Conservation (phyloP, 2,329 filamentous ascomycete species). For the Orbilia blumenaviensis region DNA sequence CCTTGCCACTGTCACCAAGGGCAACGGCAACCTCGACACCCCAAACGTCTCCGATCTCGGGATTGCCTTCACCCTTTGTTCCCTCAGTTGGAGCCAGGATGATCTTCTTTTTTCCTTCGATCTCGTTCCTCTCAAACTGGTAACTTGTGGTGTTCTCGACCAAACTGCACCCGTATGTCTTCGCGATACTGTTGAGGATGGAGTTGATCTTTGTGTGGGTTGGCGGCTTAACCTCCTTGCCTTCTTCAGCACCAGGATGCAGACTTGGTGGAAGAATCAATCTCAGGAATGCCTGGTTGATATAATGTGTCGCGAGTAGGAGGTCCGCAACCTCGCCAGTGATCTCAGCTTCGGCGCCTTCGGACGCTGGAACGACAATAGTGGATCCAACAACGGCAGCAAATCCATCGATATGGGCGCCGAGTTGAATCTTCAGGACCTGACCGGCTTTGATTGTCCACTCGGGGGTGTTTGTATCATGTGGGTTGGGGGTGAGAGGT, state of each 20-base stretch:
- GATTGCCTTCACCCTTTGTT: slow-evolving; percentile 82
- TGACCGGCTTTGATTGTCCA: slow-evolving; percentile 83
- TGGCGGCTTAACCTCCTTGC: slow-evolving; percentile 70
- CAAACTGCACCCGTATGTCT: slow-evolving; percentile 87
- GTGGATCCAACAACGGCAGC: slow-evolving; percentile 96
- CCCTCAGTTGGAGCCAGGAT: slow-evolving; percentile 87
- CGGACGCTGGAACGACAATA: slow-evolving; percentile 74
- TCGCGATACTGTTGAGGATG: slow-evolving; percentile 88
- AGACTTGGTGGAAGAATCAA: slow-evolving; percentile 91
- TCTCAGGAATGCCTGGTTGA: slow-evolving; percentile 91
- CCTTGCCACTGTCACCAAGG: slow-evolving; percentile 67
- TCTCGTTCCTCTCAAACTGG: slow-evolving; percentile 96
- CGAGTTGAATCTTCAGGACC: slow-evolving; percentile 96
- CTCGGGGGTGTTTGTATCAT: slow-evolving; percentile 84
- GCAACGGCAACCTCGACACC: slow-evolving; percentile 95
- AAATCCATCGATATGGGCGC: slow-evolving; percentile 97
- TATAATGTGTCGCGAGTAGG: slow-evolving; percentile 88
- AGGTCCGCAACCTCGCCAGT: slow-evolving; percentile 85
- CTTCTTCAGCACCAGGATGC: slow-evolving; percentile 65
- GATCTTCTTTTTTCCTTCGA: slow-evolving; percentile 98
- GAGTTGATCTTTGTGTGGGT: slow-evolving; percentile 86
- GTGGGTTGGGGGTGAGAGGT: slow-evolving; percentile 89
- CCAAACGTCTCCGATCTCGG: slow-evolving; percentile 94
- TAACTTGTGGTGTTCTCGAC: slow-evolving; percentile 99
- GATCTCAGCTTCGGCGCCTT: slow-evolving; percentile 69